Evolutionary conservation across 2,329 filamentous ascomycete species (phyloP).

Genomic region (Diaporthe citri): DNA sequence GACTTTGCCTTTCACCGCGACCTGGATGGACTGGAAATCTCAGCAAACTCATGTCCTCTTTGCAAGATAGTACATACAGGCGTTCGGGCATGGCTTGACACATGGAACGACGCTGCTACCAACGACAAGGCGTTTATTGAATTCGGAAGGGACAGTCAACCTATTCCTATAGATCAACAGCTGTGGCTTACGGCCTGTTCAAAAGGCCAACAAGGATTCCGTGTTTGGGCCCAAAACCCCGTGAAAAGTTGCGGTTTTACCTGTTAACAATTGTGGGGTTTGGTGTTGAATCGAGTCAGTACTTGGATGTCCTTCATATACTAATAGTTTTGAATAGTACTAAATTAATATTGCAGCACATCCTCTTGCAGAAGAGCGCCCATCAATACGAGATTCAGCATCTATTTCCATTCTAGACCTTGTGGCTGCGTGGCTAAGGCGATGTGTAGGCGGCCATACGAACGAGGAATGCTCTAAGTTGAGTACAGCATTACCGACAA

Average conservation of each 20-base stretch:
- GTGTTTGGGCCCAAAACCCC: background rate
- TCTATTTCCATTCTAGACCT: background rate
- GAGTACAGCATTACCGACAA: background rate
- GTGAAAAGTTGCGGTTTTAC: background rate
- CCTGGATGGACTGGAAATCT: background rate
- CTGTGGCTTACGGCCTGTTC: background rate
- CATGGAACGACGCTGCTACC: background rate
- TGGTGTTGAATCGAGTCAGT: background rate
- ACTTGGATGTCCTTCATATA: background rate
- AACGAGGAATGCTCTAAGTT: background rate
- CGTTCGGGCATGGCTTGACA: background rate
- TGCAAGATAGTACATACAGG: background rate
- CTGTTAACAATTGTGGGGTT: background rate
- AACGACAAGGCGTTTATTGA: background rate
- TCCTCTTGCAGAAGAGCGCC: background rate
- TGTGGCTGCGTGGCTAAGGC: background rate
- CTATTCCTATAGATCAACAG: background rate
- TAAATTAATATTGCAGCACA: background rate
- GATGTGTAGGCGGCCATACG: background rate
- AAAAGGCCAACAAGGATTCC: background rate
- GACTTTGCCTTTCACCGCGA: background rate
- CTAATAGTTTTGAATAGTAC: background rate
- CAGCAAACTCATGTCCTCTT: background rate
- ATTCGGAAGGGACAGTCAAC: background rate
- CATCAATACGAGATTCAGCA: background rate